Percentiles rank a stretch among this genome's conserved stretches.
Evolutionary conservation across 208 protist species (phyloP).

Genomic region (Crithidia sp.): DNA sequence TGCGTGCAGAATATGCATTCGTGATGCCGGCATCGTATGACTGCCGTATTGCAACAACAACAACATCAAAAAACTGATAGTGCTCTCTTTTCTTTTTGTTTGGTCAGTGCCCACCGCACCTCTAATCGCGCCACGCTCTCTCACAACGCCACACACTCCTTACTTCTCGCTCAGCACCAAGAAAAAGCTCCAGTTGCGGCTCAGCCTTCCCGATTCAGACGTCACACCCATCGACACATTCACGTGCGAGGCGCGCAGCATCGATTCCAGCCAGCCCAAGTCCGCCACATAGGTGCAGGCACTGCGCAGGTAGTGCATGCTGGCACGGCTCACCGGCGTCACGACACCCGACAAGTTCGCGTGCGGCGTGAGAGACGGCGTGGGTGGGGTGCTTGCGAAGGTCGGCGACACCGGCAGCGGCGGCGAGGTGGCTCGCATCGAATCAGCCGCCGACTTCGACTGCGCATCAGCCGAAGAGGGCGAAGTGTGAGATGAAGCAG

Average conservation of each 20-base stretch:
- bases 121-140: too few species aligned
- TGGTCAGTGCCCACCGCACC: too few species aligned
- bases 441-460: background rate
- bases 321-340: slow-evolving; percentile 15
- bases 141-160: background rate
- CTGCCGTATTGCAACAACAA: too few species aligned
- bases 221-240: slow-evolving; percentile 64
- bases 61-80: too few species aligned
- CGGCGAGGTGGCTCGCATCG: too few species aligned
- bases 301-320: slow-evolving; percentile 12
- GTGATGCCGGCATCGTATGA: too few species aligned
- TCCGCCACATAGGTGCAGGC: slow-evolving; percentile 19
- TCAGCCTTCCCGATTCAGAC: slow-evolving; percentile 10
- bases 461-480: too few species aligned
- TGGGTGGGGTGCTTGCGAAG: background rate
- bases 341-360: slow-evolving; percentile 1
- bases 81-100: too few species aligned
- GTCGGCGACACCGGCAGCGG: background rate
- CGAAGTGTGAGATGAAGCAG: background rate
- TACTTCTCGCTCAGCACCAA: slow-evolving; percentile 41
- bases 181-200: slow-evolving; percentile 43
- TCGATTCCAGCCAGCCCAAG: slow-evolving; percentile 37
- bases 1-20: too few species aligned
- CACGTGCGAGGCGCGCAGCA: slow-evolving; percentile 45
- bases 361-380: slow-evolving; percentile 1